A percentile compares a stretch with the other conserved stretches of the same genome.
Conservation (phyloP, 208 protist genomes). For the Wallacemonas sp. region DNA sequence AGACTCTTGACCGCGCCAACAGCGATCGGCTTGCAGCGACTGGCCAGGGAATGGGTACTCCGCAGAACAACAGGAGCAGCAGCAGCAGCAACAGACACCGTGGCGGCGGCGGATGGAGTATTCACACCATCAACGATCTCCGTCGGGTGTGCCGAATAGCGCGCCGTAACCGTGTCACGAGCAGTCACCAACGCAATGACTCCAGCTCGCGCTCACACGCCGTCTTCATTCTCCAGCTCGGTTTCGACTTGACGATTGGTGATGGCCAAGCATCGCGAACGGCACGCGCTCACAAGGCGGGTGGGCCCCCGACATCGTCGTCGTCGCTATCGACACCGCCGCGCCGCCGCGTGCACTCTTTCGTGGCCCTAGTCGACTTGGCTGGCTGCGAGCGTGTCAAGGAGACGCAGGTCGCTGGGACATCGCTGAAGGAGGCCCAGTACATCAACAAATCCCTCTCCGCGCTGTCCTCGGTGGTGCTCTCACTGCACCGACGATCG, state of each 20-base stretch:
- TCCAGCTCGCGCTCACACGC: slow-evolving; percentile 86
- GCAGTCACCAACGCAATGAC: slow-evolving; percentile 68
- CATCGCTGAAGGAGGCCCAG: slow-evolving; percentile 80
- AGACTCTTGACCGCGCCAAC: slow-evolving; percentile 55
- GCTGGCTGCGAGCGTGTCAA: slow-evolving; percentile 96
- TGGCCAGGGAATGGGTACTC: no score
- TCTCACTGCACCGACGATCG: slow-evolving; percentile 67
- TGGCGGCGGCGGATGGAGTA: slow-evolving; percentile 5
- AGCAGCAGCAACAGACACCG: slow-evolving; percentile 21
- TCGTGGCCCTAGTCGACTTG: slow-evolving; percentile 95
- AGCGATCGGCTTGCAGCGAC: no score
- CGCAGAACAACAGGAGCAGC: slow-evolving; percentile 14
- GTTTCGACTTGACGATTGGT: slow-evolving; percentile 53
- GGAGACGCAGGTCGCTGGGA: slow-evolving; percentile 87
- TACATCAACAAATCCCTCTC: slow-evolving; percentile 93
- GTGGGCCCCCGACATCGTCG: neutral
- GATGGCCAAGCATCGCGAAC: neutral
- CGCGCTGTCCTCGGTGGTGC: slow-evolving; percentile 82
- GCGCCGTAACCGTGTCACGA: slow-evolving; percentile 75
- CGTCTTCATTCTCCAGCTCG: slow-evolving; percentile 83
- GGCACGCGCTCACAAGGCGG: neutral
- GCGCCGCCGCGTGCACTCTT: slow-evolving; percentile 48
- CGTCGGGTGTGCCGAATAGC: slow-evolving; percentile 63
- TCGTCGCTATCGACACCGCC: neutral
- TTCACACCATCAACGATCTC: slow-evolving; percentile 34